A percentile compares a stretch with the other conserved stretches of the same genome.
These are phyloP conservation scores for Backusella psychrophila DNA, from an alignment of 192 early-diverging fungal species.

Conservation along the genomic window DNA sequence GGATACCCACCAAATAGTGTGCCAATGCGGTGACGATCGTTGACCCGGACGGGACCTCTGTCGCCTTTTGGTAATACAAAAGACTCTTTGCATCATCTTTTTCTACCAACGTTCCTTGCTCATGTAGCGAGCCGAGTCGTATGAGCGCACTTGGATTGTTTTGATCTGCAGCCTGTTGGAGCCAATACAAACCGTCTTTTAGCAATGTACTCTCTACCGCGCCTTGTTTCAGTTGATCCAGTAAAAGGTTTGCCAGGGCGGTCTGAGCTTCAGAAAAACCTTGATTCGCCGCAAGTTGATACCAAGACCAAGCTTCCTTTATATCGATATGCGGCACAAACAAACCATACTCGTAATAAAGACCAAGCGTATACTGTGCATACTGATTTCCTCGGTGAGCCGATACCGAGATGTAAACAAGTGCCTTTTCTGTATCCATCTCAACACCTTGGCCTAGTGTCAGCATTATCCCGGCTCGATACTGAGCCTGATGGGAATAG, in stretches of 20 bases:
- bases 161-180: constrained; percentile 9
- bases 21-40: constrained; percentile 3
- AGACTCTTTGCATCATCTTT: constrained; percentile 20
- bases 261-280: constrained; percentile 28
- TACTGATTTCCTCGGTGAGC: background rate
- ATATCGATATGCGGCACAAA: background rate
- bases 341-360: constrained; percentile 25
- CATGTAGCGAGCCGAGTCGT: constrained; percentile 32
- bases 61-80: constrained; percentile 22
- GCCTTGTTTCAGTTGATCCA: constrained; percentile 16
- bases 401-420: background rate
- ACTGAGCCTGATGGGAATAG: constrained; percentile 17
- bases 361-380: constrained; percentile 22
- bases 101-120: constrained; percentile 22
- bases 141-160: constrained; percentile 23
- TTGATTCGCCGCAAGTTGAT: constrained; percentile 21
- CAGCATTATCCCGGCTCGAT: constrained; percentile 17
- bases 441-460: constrained; percentile 16
- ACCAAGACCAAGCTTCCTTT: constrained; percentile 13
- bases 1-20: constrained; percentile 32
- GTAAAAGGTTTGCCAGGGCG: constrained; percentile 18
- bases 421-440: constrained; percentile 16
- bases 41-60: background rate
- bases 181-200: background rate
- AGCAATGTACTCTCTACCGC: background rate